Conservation (phyloP, 2,329 filamentous ascomycete species). For the Neophaeococcomyces mojaviensis region DNA sequence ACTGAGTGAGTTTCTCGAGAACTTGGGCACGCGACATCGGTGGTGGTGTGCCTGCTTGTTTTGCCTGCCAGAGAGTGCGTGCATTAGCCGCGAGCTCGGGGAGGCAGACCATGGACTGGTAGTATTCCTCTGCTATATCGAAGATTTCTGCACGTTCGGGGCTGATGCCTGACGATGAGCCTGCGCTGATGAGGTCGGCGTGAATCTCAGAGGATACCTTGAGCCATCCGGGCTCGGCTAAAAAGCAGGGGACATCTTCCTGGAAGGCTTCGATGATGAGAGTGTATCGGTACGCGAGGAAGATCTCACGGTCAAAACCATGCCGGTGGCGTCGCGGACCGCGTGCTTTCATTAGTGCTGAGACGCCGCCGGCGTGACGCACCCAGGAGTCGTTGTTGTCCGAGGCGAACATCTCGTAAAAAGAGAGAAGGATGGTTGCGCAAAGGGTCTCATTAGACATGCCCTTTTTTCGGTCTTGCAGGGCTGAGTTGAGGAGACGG, state of each 20-base stretch:
- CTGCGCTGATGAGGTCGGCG: conserved; percentile 17
- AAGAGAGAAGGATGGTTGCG: conserved; percentile 29
- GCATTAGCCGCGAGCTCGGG: conserved; percentile 9
- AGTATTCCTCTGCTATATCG: conserved; percentile 20
- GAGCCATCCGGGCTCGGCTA: conserved; percentile 31
- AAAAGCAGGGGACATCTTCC: conserved; percentile 29
- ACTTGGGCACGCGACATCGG: neutral
- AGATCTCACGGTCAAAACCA: conserved; percentile 31
- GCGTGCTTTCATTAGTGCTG: conserved; percentile 29
- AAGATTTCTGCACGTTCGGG: conserved; percentile 17
- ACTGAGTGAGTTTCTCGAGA: neutral
- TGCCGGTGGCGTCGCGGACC: conserved; percentile 27
- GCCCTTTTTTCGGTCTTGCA: conserved; percentile 24
- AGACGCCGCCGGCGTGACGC: conserved; percentile 30
- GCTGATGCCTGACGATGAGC: neutral
- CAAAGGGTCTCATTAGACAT: conserved; percentile 29
- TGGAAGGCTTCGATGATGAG: conserved; percentile 30
- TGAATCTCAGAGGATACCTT: conserved; percentile 26
- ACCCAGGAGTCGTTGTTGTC: conserved; percentile 32
- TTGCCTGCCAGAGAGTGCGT: neutral
- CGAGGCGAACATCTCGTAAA: conserved; percentile 32
- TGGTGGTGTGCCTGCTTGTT: conserved; percentile 2
- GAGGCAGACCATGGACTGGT: conserved; percentile 16
- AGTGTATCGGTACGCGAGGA: conserved; percentile 30
- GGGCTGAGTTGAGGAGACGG: conserved; percentile 24